Base-by-base conservation (phyloP, 352 stramenopile genomes). In the Blastocystis sp. region DNA sequence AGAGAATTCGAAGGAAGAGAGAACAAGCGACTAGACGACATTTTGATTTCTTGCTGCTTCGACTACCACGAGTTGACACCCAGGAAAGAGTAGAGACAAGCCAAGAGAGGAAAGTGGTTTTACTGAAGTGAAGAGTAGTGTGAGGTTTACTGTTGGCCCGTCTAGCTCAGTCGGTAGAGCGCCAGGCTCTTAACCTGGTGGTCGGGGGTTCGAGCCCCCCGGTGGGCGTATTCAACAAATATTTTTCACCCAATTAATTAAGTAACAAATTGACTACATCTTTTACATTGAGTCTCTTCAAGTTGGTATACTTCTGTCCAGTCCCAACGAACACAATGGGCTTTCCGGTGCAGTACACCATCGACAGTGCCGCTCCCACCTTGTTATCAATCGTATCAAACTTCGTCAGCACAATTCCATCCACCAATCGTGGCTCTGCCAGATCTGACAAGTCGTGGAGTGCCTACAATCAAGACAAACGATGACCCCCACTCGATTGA, bases 331-430 rank as follows among this genome's bases (percentile, higher is more conserved):
- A 99, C 87, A 98, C 95, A 92, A 99, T 98, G 26, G 97, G 96
- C 88, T 98, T 95, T 43, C 96, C 96, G 3, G 96, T 99, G 91
- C 98, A 96, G 93, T 99, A 98, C 11, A 98, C 97, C 95, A 99
- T 98, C 53, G 96, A 98, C 59, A 99, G 92, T 0, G 96, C 96
- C n/a, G 97, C 96, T n/a, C 97, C 97, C 62, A 99, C 97, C 92
- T 99, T 99, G 91, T 98, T 96, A 90, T 98, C 96, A 73, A 99
- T 98, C 9, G 97, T 99, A 93, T 99, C 97, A 91, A 99, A 99
- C 92, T 99, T 99, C 68, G 97, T 99, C 88, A 99, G 94, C 79
- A 99, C 94, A 90, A 99, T 98, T 70, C 96, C 97, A 92, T 99
- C 96, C 65, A 99, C 96, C 76, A 95, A 93, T 90, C 96, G 95